These are phyloP conservation scores for Cyclanthera cordifolia DNA, from an alignment of 306 rosid genomes.

Conservation along the genomic window DNA sequence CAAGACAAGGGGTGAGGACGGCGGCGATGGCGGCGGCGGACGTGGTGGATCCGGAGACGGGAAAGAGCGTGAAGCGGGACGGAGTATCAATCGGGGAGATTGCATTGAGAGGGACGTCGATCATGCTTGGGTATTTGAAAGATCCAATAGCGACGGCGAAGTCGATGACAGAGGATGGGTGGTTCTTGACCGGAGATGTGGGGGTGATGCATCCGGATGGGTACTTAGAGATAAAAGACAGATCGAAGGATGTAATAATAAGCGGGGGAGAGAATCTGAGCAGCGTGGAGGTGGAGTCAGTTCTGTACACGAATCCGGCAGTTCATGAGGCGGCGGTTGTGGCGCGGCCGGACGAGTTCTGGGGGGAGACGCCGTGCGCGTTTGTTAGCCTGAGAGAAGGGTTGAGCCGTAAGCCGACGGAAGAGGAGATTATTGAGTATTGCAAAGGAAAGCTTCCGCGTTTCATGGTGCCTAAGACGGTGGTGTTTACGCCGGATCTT, in stretches of 20 bases:
- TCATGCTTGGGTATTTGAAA: constrained; percentile 59
- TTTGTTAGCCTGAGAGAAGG: constrained; percentile 44
- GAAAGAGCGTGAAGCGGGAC: constrained; percentile 31
- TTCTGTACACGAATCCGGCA: constrained; percentile 37
- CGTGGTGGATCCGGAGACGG: constrained; percentile 9
- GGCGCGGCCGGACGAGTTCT: constrained; percentile 47
- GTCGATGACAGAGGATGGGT: constrained; percentile 29
- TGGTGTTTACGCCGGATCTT: constrained; percentile 43
- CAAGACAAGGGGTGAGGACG: constrained; percentile 59
- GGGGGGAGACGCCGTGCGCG: constrained; percentile 86
- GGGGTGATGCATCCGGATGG: constrained; percentile 66
- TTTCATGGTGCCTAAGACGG: constrained; percentile 57
- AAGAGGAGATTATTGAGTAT: constrained; percentile 37
- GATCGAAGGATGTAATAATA: constrained; percentile 62
- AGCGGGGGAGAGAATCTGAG: constrained; percentile 78
- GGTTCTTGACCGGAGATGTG: constrained; percentile 66
- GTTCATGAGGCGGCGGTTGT: constrained; percentile 70
- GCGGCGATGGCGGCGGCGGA: constrained; percentile 32
- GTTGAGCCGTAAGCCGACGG: constrained; percentile 23
- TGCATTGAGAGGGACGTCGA: constrained; percentile 31
- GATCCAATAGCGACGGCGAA: constrained; percentile 33
- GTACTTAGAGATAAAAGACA: constrained; percentile 54
- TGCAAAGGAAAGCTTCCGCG: constrained; percentile 41
- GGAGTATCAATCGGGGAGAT: constrained; percentile 42
- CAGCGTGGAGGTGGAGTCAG: constrained; percentile 64